These are phyloP conservation scores for Vaccinium macrocarpon DNA, from an alignment of 148 eudicot genomes.

Conservation along the genomic window DNA sequence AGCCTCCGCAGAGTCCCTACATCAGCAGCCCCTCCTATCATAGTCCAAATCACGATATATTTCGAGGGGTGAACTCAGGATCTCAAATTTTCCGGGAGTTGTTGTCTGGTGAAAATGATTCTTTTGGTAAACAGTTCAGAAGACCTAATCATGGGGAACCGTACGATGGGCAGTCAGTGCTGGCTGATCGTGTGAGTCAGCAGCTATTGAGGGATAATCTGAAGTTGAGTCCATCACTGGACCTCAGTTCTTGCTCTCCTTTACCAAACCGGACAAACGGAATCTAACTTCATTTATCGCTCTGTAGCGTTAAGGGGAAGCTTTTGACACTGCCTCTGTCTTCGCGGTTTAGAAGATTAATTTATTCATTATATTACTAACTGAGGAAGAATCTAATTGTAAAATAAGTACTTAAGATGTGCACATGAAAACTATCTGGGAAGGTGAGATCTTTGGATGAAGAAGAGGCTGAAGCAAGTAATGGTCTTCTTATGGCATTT, in stretches of 20 bases:
- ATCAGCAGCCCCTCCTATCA: conserved; percentile 50
- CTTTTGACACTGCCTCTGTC: background rate
- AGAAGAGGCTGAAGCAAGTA: background rate
- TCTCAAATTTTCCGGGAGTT: conserved; percentile 45
- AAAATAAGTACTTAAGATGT: conserved; percentile 6
- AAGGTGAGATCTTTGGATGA: conserved; percentile 12
- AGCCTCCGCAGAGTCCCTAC: conserved; percentile 51
- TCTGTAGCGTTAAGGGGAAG: background rate
- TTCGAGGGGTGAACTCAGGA: conserved; percentile 55
- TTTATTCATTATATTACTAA: background rate
- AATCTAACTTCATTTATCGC: conserved; percentile 1
- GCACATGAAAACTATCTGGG: background rate
- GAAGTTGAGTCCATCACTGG: conserved; percentile 52
- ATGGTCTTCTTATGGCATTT: background rate
- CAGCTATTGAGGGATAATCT: conserved; percentile 70
- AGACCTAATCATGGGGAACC: conserved; percentile 40
- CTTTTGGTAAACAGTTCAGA: conserved; percentile 44
- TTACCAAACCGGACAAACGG: conserved; percentile 36
- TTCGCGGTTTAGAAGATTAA: conserved; percentile 6
- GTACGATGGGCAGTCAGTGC: conserved; percentile 57
- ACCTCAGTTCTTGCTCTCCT: conserved; percentile 49
- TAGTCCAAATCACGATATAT: conserved; percentile 56
- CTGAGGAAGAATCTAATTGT: conserved; percentile 11
- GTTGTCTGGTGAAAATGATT: conserved; percentile 38
- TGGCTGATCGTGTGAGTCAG: conserved; percentile 76